A percentile compares a stretch with the other conserved stretches of the same genome.
Conservation (phyloP, 2,329 filamentous ascomycete genomes). For the Cucurbitaria berberidis region DNA sequence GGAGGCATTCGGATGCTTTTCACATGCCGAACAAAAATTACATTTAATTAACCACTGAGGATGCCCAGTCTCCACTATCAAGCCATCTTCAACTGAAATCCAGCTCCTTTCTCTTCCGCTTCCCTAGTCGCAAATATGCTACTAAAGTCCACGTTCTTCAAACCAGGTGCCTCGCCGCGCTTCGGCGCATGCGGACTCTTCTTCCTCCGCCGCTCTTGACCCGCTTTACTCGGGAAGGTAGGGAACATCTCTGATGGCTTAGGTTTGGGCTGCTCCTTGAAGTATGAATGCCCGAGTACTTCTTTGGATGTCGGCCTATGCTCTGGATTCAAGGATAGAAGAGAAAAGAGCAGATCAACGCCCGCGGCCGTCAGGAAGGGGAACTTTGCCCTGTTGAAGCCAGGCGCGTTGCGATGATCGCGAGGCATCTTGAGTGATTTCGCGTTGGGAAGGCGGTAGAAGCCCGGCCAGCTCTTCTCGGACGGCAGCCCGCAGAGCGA, state of each 20-base stretch:
- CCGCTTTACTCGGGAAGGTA: conserved; percentile 94
- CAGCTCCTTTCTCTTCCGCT: conserved; percentile 55
- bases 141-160: conserved; percentile 57
- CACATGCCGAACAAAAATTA: not conserved
- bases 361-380: conserved; percentile 81
- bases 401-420: conserved; percentile 45
- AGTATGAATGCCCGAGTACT: conserved; percentile 82
- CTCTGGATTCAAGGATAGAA: conserved; percentile 78
- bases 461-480: conserved; percentile 82
- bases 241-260: conserved; percentile 94
- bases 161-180: conserved; percentile 67
- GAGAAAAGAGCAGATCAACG: conserved; percentile 67
- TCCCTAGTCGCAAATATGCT: conserved; percentile 58
- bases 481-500: conserved; percentile 86
- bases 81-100: conserved; percentile 47
- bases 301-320: conserved; percentile 72
- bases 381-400: conserved; percentile 76
- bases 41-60: too few species aligned
- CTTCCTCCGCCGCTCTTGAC: conserved; percentile 79
- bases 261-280: conserved; percentile 84
- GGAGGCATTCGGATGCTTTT: not conserved
- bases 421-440: conserved; percentile 71
- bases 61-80: not conserved
- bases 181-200: conserved; percentile 83
- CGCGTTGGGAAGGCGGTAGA: conserved; percentile 86